Evolutionary conservation across 2,329 filamentous ascomycete genomes (phyloP), one percentile per base, ranked within the genome.

Genomic region (Aspergillus transmontanensis): DNA sequence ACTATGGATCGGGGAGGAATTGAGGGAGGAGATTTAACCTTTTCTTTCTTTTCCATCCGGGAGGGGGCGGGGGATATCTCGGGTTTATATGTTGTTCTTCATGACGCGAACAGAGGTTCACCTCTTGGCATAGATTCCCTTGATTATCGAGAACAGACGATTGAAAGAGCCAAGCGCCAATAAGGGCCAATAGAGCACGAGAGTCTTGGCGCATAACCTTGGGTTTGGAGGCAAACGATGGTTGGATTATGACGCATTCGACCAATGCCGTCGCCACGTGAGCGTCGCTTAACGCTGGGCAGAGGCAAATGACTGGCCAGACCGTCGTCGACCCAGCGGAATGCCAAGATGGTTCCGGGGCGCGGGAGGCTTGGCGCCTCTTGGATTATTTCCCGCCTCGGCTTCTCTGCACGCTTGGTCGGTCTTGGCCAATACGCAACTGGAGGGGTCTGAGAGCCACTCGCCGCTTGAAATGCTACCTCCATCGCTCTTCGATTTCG

Each of bases 311-410:
- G 48, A 48, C 39, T n/a, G 51, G 58, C 63, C 59, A 61, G 39
- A 60, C 62, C 57, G 54, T 55, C 16, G 61, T 45, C 46, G 32
- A 39, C 23, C 64, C 61, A 60, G 66, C 67, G 67, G 67, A 68
- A 63, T 57, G 67, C 67, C 68, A 69, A 70, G 66, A 14, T 5
- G 23, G 36, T 57, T 57, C 62, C 61, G 60, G 57, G 64, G 56
- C 61, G 66, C 60, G 63, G 64, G 67, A 66, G 61, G n/a, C 68
- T 69, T 69, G 68, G 67, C 67, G 16, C 36, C 41, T 58, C 56
- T 62, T 50, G 62, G 46, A 34, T 50, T 62, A 57, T 56, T 62
- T 57, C 58, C 60, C 60, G 59, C 67, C 60, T 58, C 21, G 34
- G 48, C 46, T 50, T 30, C 51, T 48, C 56, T 63, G 59, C 60